Conservation (phyloP, 148 eudicot species). For the Amaranthus cruentus region DNA sequence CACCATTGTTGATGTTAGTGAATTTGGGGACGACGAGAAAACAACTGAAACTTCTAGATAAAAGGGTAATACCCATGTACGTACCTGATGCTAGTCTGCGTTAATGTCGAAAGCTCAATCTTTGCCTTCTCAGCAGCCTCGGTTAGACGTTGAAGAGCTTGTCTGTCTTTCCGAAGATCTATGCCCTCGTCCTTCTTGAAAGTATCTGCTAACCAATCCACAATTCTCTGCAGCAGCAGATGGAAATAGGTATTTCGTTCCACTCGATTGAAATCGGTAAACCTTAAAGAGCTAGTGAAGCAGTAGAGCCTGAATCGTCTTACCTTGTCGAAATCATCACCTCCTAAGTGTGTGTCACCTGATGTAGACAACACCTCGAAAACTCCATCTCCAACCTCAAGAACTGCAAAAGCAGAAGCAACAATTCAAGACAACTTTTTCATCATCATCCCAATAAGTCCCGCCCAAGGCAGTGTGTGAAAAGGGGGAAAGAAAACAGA, state of each 20-base stretch:
- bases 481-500: no score
- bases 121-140: slow-evolving; percentile 77
- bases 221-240: slow-evolving; percentile 44
- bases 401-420: slow-evolving; percentile 39
- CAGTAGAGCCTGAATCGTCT: background rate
- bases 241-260: background rate
- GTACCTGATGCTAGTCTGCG: slow-evolving; percentile 63
- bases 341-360: slow-evolving; percentile 76
- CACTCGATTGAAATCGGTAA: background rate
- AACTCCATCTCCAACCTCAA: slow-evolving; percentile 81
- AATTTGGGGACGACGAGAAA: background rate
- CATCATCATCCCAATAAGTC: background rate
- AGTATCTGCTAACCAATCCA: slow-evolving; percentile 60
- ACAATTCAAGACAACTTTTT: background rate
- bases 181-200: slow-evolving; percentile 61
- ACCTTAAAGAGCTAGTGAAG: background rate
- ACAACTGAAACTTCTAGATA: background rate
- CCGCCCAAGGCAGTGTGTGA: no score
- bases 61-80: background rate
- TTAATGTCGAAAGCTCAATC: slow-evolving; percentile 66
- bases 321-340: slow-evolving; percentile 83
- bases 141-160: slow-evolving; percentile 66
- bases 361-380: slow-evolving; percentile 71
- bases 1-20: slow-evolving; percentile 1
- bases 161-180: slow-evolving; percentile 63